phyloP scores from a whole-genome alignment of 306 rosid species.

The Pyrus pyrifolia region DNA sequence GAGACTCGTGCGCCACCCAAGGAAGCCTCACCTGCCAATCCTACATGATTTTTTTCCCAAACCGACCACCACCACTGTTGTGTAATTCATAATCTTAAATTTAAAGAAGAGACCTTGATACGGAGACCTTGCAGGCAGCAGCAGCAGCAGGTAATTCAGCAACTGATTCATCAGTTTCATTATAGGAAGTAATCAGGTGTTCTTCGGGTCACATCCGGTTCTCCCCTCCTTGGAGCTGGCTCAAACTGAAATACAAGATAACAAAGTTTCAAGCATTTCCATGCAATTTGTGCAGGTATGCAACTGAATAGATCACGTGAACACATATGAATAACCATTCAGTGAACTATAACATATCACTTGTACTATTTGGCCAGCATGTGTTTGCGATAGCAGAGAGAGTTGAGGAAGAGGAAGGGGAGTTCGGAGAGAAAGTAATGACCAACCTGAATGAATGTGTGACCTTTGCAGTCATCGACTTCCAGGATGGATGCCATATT shows the following conservation, averaged over 20 bases:
- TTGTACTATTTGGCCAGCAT: neutral
- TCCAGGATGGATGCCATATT: conserved; percentile 96
- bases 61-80: conserved; percentile 8
- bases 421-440: neutral
- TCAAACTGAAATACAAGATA: conserved; percentile 57
- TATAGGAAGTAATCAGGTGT: conserved; percentile 91
- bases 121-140: conserved; percentile 24
- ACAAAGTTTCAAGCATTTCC: conserved; percentile 4
- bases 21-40: conserved; percentile 33
- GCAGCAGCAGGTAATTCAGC: conserved; percentile 30
- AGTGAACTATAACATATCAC: neutral
- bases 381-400: neutral
- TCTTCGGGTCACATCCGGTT: conserved; percentile 90
- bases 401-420: neutral
- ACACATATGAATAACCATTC: neutral
- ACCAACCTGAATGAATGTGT: conserved; percentile 89
- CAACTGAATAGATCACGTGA: neutral
- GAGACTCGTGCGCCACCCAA: conserved; percentile 25
- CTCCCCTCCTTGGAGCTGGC: conserved; percentile 99
- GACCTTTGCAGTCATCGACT: conserved; percentile 92
- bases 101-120: conserved; percentile 23
- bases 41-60: conserved; percentile 15
- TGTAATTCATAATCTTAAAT: conserved; percentile 6
- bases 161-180: conserved; percentile 22
- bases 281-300: neutral